phyloP scores from a whole-genome alignment of 768 basidiomycete genomes.

The Russula earlei region DNA sequence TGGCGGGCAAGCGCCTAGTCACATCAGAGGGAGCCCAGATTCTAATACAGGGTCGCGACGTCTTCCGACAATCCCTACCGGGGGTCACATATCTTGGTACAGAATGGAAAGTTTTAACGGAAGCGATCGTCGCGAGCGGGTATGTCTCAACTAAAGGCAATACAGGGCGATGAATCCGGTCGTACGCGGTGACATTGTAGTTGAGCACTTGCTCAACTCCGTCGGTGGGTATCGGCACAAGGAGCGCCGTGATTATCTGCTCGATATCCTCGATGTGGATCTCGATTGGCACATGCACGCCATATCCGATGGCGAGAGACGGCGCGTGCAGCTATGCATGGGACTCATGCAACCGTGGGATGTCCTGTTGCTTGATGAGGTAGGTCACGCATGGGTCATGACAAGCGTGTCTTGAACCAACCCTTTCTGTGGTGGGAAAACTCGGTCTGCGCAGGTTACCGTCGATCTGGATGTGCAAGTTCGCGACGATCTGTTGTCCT shows the following conservation, averaged over 20 bases:
- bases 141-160: neutral
- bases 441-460: constrained; percentile 55
- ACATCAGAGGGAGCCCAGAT: constrained; percentile 43
- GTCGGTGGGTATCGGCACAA: constrained; percentile 95
- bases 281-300: constrained; percentile 93
- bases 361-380: constrained; percentile 89
- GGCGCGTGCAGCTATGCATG: constrained; percentile 89
- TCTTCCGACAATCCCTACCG: constrained; percentile 77
- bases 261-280: constrained; percentile 92
- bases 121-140: neutral
- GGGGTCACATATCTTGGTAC: constrained; percentile 87
- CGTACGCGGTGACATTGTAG: constrained; percentile 84
- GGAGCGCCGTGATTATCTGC: constrained; percentile 70
- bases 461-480: constrained; percentile 97
- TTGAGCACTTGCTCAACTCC: constrained; percentile 92
- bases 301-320: constrained; percentile 93
- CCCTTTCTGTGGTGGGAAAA: neutral
- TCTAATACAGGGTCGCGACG: constrained; percentile 70
- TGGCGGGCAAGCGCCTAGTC: constrained; percentile 85
- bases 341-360: constrained; percentile 96
- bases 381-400: constrained; percentile 24
- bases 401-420: neutral
- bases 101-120: constrained; percentile 60
- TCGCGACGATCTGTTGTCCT: constrained; percentile 79
- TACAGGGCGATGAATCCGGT: constrained; percentile 93